Evolutionary conservation across 169 alveolate species (phyloP), one percentile per base, ranked within the genome.

Genomic region (Toxoplasma gondii): DNA sequence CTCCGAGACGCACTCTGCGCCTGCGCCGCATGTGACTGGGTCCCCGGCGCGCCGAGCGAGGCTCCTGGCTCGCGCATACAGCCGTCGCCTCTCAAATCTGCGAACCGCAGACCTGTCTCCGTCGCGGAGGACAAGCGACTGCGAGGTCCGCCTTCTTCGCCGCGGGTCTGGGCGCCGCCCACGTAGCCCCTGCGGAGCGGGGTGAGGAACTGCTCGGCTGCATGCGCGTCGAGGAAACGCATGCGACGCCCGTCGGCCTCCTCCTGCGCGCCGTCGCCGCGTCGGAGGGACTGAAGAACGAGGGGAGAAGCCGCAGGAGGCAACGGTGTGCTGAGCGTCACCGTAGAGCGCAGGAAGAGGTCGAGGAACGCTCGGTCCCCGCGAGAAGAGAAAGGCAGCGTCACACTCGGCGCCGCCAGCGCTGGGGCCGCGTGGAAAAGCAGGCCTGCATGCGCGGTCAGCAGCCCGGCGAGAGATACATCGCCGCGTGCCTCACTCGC

Each of bases 151-250:
- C n/a, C 74, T 16, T 27, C 74, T 16, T 64, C 74, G 74, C 74
- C 74, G 74, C 34, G 74, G 31, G 74, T 10, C 74, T 64, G 34
- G n/a, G 74, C 74, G 31, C 74, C n/a, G 74, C 74, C n/a, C 34
- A 64, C n/a, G 74, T 64, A 64, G 9, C 74, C 74, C 29, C 74
- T 64, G 74, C 74, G 74, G 74, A 64, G n/a, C n/a, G 74, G 74
- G n/a, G 74, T 64, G 74, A 27, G n/a, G 74, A 64, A 64, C 34
- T 16, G 34, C 74, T 64, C 74, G 74, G 22, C 74, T 64, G 34
- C 74, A 64, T 64, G 58, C 74, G 74, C 31, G 74, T 1, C 74
- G 74, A 12, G n/a, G 74, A 16, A 31, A 16, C 74, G 24, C 74
- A 27, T 31, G 74, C 74, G 74, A 1, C 74, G 74, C 74, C 34